Evolutionary conservation across 2,329 filamentous ascomycete species (phyloP), one percentile per base, ranked within the genome.

Genomic region (Pseudocercospora vitis): DNA sequence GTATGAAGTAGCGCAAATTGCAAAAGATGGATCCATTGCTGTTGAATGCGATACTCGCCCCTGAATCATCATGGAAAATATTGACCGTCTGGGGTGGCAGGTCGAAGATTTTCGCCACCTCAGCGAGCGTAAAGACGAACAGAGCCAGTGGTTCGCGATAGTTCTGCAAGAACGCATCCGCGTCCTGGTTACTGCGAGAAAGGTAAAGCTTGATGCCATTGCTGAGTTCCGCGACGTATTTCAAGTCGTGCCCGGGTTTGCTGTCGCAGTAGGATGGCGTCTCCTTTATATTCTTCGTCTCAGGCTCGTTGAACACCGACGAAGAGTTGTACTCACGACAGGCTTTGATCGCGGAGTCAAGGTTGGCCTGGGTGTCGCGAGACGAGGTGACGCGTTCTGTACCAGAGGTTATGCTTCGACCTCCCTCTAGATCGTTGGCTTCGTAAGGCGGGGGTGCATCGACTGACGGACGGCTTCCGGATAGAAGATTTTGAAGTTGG

Each of bases 41-140:
- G 69, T 99, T 99, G 78, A 99, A 99, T 0, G 92, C 94, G 58
- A 99, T 96, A 0, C 90, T 91, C 52, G 82, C 83, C 3, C 90
- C 88, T 2, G 76, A 73, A 33, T 86, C 82, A 63, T 96, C 91
- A 64, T 91, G 90, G 74, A 92, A 97, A 47, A 97, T 87, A 68
- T 95, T 92, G 53, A 97, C 71, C 2, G 84, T 84, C 26, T 81
- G 77, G 0, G 81, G 77, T 1, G 82, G 77, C 19, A 97, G 78
- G 2, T 82, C 79, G 70, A 96, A 97, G 8, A 95, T 80, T 29
- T 76, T 76, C 2, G 82, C 85, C 8, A 90, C 78, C 11, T 91
- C 87, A 23, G 81, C 75, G 6, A 96, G 77, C 4, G 95, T 68
- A 2, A 70, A 70, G 7, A 88, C 84, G 66, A 96, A 96, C 0